phyloP scores from a whole-genome alignment of 2,329 filamentous ascomycete species.

The Exophiala lecanii-corni region DNA sequence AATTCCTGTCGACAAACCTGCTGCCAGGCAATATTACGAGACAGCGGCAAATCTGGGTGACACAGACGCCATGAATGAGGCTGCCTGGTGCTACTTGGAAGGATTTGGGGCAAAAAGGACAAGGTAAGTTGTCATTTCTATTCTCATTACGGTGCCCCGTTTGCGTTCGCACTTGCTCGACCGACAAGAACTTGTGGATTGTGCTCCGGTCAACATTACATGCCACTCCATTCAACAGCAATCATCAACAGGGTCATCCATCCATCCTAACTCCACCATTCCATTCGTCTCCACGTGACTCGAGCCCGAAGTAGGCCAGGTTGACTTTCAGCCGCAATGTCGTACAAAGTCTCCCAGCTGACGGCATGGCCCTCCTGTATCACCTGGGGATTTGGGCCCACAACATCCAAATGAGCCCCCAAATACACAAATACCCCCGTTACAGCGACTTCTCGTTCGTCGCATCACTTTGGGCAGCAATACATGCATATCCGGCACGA shows the following conservation, averaged over 20 bases:
- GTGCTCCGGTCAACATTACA: conserved; percentile 5
- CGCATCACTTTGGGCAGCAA: conserved; percentile 36
- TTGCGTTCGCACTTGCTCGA: not conserved
- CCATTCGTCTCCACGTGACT: too few species aligned
- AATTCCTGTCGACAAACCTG: conserved; percentile 75
- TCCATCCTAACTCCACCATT: conserved; percentile 3
- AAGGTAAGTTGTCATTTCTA: conserved; percentile 62
- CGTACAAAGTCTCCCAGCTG: not conserved
- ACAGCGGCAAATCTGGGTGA: conserved; percentile 95
- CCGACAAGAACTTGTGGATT: conserved; percentile 11
- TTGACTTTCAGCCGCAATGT: too few species aligned
- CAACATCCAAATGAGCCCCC: conserved; percentile 12
- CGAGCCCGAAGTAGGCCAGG: too few species aligned
- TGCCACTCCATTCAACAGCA: not conserved
- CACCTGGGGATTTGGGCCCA: too few species aligned
- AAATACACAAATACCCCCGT: conserved; percentile 24
- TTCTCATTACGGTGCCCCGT: too few species aligned
- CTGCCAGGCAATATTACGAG: conserved; percentile 89
- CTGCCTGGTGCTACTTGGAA: conserved; percentile 90
- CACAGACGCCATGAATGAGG: conserved; percentile 93
- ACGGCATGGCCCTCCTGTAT: too few species aligned
- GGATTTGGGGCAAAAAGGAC: conserved; percentile 97
- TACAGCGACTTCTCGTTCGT: conserved; percentile 19
- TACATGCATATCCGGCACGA: conserved; percentile 19
- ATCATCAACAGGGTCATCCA: conserved; percentile 9